These are phyloP conservation scores for Psilocybe sp. DNA, from an alignment of 768 basidiomycete genomes.

Conservation along the genomic window DNA sequence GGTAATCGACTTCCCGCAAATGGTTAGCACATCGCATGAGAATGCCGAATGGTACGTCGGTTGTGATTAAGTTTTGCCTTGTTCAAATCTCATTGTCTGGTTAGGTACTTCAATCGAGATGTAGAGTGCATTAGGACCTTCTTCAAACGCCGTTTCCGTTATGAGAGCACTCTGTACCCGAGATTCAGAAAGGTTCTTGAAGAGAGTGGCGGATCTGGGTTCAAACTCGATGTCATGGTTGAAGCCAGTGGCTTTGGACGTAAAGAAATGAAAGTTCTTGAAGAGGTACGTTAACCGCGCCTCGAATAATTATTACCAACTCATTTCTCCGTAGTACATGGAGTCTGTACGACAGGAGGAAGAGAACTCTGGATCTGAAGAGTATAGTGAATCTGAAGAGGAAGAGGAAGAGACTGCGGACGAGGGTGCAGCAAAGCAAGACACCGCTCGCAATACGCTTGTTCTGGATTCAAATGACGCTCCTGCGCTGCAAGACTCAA, in stretches of 20 bases:
- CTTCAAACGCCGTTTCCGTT: slow-evolving; percentile 87
- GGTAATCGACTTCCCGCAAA: slow-evolving; percentile 98
- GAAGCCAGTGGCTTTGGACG: slow-evolving; percentile 92
- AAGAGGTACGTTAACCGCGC: slow-evolving; percentile 60
- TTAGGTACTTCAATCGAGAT: slow-evolving; percentile 98
- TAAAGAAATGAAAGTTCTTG: slow-evolving; percentile 77
- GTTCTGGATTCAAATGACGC: background rate
- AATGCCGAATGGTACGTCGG: slow-evolving; percentile 89
- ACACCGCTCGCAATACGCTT: background rate
- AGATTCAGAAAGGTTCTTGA: slow-evolving; percentile 68
- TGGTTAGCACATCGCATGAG: slow-evolving; percentile 95
- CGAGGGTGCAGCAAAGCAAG: slow-evolving; percentile 22
- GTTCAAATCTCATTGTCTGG: background rate
- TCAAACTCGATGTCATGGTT: slow-evolving; percentile 85
- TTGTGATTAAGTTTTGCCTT: slow-evolving; percentile 9
- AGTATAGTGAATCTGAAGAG: slow-evolving; percentile 22
- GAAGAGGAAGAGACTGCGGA: slow-evolving; percentile 24
- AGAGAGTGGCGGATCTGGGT: slow-evolving; percentile 49
- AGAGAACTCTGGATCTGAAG: slow-evolving; percentile 15
- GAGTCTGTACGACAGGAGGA: slow-evolving; percentile 43
- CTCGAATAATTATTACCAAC: slow-evolving; percentile 10
- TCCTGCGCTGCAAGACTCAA: too few species aligned
- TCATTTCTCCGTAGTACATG: slow-evolving; percentile 55
- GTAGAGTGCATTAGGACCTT: slow-evolving; percentile 95
- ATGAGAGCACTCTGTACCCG: slow-evolving; percentile 89